Percentiles rank a stretch among this genome's conserved stretches.
These are phyloP conservation scores for Adenanthera pavonina DNA, from an alignment of 306 rosid genomes.

Conservation along the genomic window DNA sequence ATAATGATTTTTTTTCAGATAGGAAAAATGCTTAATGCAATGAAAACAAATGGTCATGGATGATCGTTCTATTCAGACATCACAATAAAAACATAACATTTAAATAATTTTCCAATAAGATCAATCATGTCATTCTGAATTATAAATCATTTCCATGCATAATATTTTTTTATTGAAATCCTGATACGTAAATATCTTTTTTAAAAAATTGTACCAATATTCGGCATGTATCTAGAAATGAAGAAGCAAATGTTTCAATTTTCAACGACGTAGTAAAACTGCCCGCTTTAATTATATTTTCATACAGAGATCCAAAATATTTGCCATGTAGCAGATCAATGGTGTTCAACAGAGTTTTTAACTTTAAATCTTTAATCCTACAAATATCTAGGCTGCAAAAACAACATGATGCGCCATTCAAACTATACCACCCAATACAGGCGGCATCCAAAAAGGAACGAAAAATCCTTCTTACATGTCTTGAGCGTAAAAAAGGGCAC, in stretches of 20 bases:
- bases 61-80: neutral
- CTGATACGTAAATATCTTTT: neutral
- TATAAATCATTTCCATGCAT: neutral
- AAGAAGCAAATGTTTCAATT: neutral
- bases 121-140: neutral
- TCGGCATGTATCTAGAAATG: neutral
- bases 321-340: constrained; percentile 52
- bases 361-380: constrained; percentile 56
- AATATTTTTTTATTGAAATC: neutral
- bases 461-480: constrained; percentile 66
- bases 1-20: neutral
- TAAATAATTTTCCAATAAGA: neutral
- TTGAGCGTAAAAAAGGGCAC: constrained; percentile 48
- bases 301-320: constrained; percentile 43
- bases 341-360: constrained; percentile 50
- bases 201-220: neutral
- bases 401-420: constrained; percentile 54
- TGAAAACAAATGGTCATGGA: neutral
- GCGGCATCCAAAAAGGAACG: constrained; percentile 62
- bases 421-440: constrained; percentile 59
- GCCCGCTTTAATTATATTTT: constrained; percentile 41
- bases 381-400: constrained; percentile 50
- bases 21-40: neutral
- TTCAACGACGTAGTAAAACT: constrained; percentile 34
- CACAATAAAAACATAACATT: neutral